Evolutionary conservation across 1,284 basidiomycete genomes (phyloP).

Genomic region (Ustilago nuda): DNA sequence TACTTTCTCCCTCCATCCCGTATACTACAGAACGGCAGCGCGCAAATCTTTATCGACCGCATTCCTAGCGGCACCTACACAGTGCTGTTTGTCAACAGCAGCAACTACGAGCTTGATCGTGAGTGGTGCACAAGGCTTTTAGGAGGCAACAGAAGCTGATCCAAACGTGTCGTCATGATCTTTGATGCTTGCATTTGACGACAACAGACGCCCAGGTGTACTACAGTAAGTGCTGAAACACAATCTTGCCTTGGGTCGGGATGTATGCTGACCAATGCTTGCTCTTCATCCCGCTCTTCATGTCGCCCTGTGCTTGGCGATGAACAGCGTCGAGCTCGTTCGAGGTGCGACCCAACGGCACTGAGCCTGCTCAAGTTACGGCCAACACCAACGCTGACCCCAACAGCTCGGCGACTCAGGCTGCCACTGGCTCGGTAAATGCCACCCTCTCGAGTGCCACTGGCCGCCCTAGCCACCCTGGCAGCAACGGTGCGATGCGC

Average conservation of each 20-base stretch:
- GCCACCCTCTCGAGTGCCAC: constrained; percentile 32
- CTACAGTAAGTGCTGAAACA: constrained; percentile 28
- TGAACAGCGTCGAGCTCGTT: constrained; percentile 34
- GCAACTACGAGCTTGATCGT: constrained; percentile 54
- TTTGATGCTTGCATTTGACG: not conserved
- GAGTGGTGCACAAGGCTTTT: not conserved
- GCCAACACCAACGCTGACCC: constrained; percentile 54
- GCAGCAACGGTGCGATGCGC: constrained; percentile 23
- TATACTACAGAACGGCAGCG: constrained; percentile 33
- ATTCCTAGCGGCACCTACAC: constrained; percentile 52
- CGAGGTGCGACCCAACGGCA: constrained; percentile 54
- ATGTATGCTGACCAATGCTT: not conserved
- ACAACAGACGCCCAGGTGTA: constrained; percentile 44
- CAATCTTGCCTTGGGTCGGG: not conserved
- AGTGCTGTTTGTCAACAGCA: constrained; percentile 56
- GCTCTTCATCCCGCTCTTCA: no score
- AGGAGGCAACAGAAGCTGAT: not conserved
- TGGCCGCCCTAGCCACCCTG: not conserved
- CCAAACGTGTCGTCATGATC: no score
- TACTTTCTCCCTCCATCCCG: not conserved
- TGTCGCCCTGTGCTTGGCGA: not conserved
- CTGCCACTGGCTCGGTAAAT: constrained; percentile 34
- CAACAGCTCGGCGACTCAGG: constrained; percentile 30
- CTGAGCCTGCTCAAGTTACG: constrained; percentile 41
- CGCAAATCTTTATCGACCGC: constrained; percentile 52